These are phyloP conservation scores for Metschnikowia colocasiae DNA, from an alignment of 805 yeast species.

Conservation along the genomic window DNA sequence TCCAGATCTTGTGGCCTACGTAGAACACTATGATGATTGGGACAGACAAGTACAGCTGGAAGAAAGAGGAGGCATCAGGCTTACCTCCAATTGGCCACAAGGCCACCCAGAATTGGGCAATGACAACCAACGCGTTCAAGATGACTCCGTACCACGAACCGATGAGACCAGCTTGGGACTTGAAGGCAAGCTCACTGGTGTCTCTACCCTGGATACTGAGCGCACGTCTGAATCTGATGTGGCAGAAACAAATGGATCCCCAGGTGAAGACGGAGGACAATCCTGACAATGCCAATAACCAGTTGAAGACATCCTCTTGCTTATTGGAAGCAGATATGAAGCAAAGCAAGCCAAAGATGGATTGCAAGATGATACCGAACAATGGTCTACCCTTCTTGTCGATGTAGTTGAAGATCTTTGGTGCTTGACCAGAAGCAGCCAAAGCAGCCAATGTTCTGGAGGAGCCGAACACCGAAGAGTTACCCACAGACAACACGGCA, in stretches of 20 bases:
- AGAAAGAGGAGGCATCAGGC: constrained; percentile 40
- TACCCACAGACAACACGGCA: constrained; percentile 51
- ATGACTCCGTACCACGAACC: constrained; percentile 52
- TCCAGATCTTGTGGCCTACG: constrained; percentile 56
- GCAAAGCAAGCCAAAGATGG: constrained; percentile 54
- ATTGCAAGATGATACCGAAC: constrained; percentile 33
- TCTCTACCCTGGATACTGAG: constrained; percentile 22
- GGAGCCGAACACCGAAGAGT: constrained; percentile 69
- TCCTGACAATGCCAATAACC: constrained; percentile 28
- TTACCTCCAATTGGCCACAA: constrained; percentile 51
- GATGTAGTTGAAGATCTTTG: constrained; percentile 43
- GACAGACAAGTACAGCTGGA: constrained; percentile 60
- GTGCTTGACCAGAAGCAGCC: constrained; percentile 69
- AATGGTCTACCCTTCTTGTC: constrained; percentile 42
- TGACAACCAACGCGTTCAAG: constrained; percentile 47
- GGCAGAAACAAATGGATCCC: constrained; percentile 25
- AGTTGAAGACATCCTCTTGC: constrained; percentile 22
- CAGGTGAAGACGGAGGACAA: constrained; percentile 28
- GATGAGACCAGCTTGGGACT: constrained; percentile 47
- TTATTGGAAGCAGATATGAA: constrained; percentile 47
- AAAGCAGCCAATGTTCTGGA: constrained; percentile 67
- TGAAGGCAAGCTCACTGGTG: constrained; percentile 48
- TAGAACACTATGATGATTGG: constrained; percentile 60
- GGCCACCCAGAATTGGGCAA: constrained; percentile 67
- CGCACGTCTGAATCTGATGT: constrained; percentile 27